phyloP scores from a whole-genome alignment of 257 asterid species.

The Rehmannia glutinosa region DNA sequence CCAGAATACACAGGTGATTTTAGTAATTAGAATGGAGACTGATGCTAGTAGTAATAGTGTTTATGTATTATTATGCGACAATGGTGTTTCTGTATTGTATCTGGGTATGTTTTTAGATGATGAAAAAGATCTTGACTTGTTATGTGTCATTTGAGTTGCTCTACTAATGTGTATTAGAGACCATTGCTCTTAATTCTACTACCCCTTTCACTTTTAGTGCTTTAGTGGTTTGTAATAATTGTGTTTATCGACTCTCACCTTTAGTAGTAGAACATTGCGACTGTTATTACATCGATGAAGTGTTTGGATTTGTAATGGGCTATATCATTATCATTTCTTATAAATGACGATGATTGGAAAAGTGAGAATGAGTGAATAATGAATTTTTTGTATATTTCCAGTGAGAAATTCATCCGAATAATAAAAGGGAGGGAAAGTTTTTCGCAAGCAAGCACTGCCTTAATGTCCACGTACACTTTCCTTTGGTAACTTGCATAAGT shows the following conservation, averaged over 20 bases:
- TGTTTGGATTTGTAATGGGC: neutral
- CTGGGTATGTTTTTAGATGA: slow-evolving; percentile 31
- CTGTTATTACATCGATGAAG: neutral
- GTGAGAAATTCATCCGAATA: too few species aligned
- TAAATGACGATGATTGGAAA: too few species aligned
- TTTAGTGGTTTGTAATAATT: slow-evolving; percentile 16
- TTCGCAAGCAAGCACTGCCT: too few species aligned
- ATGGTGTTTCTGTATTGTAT: slow-evolving; percentile 27
- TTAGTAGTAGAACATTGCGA: neutral
- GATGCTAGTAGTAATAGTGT: slow-evolving; percentile 30
- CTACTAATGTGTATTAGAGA: slow-evolving; percentile 24
- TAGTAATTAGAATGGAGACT: slow-evolving; percentile 46
- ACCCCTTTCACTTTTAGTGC: slow-evolving; percentile 1
- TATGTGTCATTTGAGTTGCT: slow-evolving; percentile 28
- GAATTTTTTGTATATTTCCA: too few species aligned
- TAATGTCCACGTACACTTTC: neutral
- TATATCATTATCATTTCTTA: neutral
- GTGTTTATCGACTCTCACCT: slow-evolving; percentile 5
- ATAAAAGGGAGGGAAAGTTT: too few species aligned
- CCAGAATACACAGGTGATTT: slow-evolving; percentile 41
- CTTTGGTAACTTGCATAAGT: neutral
- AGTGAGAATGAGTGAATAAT: too few species aligned
- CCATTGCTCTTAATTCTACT: slow-evolving; percentile 14
- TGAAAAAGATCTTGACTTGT: slow-evolving; percentile 30
- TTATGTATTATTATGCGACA: slow-evolving; percentile 20